These are phyloP conservation scores for Santalum album DNA, from an alignment of 164 flowering plant genomes.

Conservation along the genomic window DNA sequence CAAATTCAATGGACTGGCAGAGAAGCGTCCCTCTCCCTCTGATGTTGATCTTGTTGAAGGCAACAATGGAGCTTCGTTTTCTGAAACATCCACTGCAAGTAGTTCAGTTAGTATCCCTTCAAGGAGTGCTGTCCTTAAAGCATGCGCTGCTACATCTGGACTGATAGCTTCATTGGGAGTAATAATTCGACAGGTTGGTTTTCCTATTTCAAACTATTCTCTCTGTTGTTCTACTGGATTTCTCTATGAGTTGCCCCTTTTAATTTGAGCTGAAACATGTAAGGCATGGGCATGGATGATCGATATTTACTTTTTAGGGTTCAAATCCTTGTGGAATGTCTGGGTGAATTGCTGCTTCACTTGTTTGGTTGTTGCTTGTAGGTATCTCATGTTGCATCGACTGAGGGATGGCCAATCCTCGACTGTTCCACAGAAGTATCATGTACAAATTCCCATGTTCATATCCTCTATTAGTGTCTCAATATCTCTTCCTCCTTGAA, in stretches of 20 bases:
- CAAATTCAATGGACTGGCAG: slow-evolving; percentile 10
- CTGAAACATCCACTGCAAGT: slow-evolving; percentile 15
- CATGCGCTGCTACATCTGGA: slow-evolving; percentile 62
- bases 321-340: neutral
- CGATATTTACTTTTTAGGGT: neutral
- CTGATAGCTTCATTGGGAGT: slow-evolving; percentile 56
- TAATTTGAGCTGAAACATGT: neutral
- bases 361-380: slow-evolving; percentile 17
- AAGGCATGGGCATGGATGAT: neutral
- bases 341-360: neutral
- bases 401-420: slow-evolving; percentile 54
- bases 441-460: slow-evolving; percentile 34
- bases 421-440: slow-evolving; percentile 59
- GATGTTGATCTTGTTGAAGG: slow-evolving; percentile 14
- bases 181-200: slow-evolving; percentile 55
- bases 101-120: slow-evolving; percentile 20
- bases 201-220: neutral
- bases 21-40: slow-evolving; percentile 4
- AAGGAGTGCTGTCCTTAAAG: slow-evolving; percentile 58
- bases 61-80: slow-evolving; percentile 8
- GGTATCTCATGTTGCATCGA: slow-evolving; percentile 66
- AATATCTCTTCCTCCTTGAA: neutral
- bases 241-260: neutral
- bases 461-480: neutral
- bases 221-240: neutral